A percentile compares a stretch with the other conserved stretches of the same genome.
Conservation (phyloP, 2,329 filamentous ascomycete species). For the Eurotiales sp. region DNA sequence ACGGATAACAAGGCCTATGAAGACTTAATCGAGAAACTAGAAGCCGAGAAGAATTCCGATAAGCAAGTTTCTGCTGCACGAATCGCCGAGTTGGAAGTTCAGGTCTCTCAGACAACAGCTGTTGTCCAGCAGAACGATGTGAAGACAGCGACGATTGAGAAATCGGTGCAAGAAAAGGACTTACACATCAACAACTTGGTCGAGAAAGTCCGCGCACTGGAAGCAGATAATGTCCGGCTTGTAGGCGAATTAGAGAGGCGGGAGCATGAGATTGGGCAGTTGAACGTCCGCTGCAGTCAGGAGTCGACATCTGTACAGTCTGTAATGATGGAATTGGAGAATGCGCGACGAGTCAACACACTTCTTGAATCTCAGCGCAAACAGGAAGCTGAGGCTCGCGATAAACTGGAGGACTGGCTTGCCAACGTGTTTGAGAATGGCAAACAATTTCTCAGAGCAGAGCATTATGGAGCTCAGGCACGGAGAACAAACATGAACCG, state of each 20-base stretch:
- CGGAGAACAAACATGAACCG: slow-evolving; percentile 37
- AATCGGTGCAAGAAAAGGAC: background rate
- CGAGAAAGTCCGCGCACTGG: slow-evolving; percentile 32
- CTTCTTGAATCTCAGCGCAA: slow-evolving; percentile 36
- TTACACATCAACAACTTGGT: slow-evolving; percentile 31
- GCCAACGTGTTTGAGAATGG: slow-evolving; percentile 26
- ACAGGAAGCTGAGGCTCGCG: slow-evolving; percentile 35
- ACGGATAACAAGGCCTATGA: slow-evolving; percentile 43
- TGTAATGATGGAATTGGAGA: slow-evolving; percentile 32
- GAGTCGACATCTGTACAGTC: slow-evolving; percentile 38
- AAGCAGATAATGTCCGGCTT: slow-evolving; percentile 31
- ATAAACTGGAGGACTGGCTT: slow-evolving; percentile 15
- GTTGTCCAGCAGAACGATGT: slow-evolving; percentile 33
- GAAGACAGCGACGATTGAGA: slow-evolving; percentile 32
- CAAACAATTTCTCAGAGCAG: slow-evolving; percentile 35
- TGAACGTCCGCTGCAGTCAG: slow-evolving; percentile 41
- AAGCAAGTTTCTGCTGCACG: slow-evolving; percentile 27
- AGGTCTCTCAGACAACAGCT: slow-evolving; percentile 32
- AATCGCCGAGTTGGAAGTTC: slow-evolving; percentile 31
- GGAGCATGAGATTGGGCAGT: slow-evolving; percentile 29
- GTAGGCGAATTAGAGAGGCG: slow-evolving; percentile 27
- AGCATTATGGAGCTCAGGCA: slow-evolving; percentile 38
- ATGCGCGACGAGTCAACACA: slow-evolving; percentile 31
- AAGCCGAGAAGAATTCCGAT: slow-evolving; percentile 33
- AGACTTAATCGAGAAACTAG: slow-evolving; percentile 37